These are phyloP conservation scores for Fusarium torreyae DNA, from an alignment of 2,329 filamentous ascomycete species.

Conservation along the genomic window DNA sequence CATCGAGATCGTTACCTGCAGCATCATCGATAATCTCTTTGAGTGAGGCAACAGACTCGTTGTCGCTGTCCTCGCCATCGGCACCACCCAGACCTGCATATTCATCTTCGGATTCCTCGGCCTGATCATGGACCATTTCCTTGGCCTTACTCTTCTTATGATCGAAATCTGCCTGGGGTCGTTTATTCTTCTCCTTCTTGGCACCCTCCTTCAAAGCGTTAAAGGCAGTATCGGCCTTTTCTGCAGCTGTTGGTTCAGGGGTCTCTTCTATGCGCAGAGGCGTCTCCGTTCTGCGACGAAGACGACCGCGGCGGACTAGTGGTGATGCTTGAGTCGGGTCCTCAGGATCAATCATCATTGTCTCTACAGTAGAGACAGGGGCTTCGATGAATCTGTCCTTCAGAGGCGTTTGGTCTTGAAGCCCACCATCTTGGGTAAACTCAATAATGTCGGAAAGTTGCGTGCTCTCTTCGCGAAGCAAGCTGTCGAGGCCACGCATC, in stretches of 20 bases:
- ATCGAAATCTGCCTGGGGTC: slow-evolving; percentile 74
- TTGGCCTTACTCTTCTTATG: slow-evolving; percentile 90
- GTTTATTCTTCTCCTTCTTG: slow-evolving; percentile 68
- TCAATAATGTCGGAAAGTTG: slow-evolving; percentile 80
- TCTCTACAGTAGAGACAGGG: slow-evolving; percentile 79
- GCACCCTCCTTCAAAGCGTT: slow-evolving; percentile 78
- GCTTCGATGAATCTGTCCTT: slow-evolving; percentile 75
- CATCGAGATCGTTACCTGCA: slow-evolving; percentile 81
- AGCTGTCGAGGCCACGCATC: slow-evolving; percentile 70
- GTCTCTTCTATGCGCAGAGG: slow-evolving; percentile 40
- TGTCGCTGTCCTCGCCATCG: slow-evolving; percentile 88
- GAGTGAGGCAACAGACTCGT: slow-evolving; percentile 78
- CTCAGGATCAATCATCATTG: slow-evolving; percentile 66
- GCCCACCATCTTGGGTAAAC: slow-evolving; percentile 85
- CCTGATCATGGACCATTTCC: slow-evolving; percentile 91
- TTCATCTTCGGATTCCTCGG: slow-evolving; percentile 97
- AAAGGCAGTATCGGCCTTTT: slow-evolving; percentile 69
- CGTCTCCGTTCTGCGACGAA: slow-evolving; percentile 61
- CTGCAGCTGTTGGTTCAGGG: slow-evolving; percentile 33
- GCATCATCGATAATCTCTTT: slow-evolving; percentile 93
- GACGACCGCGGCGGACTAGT: slow-evolving; percentile 71
- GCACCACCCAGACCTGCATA: slow-evolving; percentile 93
- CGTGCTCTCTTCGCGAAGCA: slow-evolving; percentile 66
- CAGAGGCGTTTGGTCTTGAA: slow-evolving; percentile 80
- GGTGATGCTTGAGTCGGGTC: slow-evolving; percentile 74